Conservation (phyloP, 2,329 filamentous ascomycete genomes). For the Arthrobotrys pseudoclavata region DNA sequence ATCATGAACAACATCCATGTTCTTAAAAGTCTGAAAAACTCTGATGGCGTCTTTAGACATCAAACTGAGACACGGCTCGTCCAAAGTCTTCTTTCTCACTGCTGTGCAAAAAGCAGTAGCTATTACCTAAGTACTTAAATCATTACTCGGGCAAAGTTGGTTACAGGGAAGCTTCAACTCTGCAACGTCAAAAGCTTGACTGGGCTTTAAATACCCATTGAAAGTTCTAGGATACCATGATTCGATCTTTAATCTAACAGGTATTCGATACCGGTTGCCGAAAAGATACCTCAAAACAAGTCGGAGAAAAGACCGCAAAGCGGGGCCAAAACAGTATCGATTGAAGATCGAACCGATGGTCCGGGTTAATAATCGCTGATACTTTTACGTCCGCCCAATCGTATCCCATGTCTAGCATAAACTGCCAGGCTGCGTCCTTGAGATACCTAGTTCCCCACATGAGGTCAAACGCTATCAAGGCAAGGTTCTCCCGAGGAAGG, state of each 20-base stretch:
- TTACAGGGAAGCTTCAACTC: slow-evolving; percentile 23
- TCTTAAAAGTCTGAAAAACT: slow-evolving; percentile 24
- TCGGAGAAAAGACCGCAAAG: slow-evolving; percentile 56
- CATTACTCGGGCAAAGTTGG: background rate
- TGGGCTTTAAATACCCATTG: slow-evolving; percentile 10
- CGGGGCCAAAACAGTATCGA: slow-evolving; percentile 56
- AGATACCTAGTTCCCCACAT: slow-evolving; percentile 31
- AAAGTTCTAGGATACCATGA: slow-evolving; percentile 28
- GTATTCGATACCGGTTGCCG: slow-evolving; percentile 32
- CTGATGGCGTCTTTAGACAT: slow-evolving; percentile 30
- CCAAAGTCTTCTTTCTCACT: slow-evolving; percentile 6
- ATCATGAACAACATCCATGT: slow-evolving; percentile 42
- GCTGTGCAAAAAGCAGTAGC: background rate
- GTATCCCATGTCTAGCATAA: slow-evolving; percentile 24
- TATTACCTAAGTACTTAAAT: slow-evolving; percentile 2
- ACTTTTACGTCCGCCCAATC: slow-evolving; percentile 28
- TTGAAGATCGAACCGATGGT: slow-evolving; percentile 50
- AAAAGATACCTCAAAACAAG: slow-evolving; percentile 21
- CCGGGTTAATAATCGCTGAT: slow-evolving; percentile 22
- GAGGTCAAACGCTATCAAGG: slow-evolving; percentile 34
- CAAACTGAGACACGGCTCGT: slow-evolving; percentile 55
- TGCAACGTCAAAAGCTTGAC: slow-evolving; percentile 37
- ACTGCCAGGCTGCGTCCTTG: slow-evolving; percentile 26
- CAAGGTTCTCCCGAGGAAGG: slow-evolving; percentile 36
- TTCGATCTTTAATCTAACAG: slow-evolving; percentile 28